Evolutionary conservation across 305 asterid species (phyloP).

Genomic region (Andrographis paniculata): DNA sequence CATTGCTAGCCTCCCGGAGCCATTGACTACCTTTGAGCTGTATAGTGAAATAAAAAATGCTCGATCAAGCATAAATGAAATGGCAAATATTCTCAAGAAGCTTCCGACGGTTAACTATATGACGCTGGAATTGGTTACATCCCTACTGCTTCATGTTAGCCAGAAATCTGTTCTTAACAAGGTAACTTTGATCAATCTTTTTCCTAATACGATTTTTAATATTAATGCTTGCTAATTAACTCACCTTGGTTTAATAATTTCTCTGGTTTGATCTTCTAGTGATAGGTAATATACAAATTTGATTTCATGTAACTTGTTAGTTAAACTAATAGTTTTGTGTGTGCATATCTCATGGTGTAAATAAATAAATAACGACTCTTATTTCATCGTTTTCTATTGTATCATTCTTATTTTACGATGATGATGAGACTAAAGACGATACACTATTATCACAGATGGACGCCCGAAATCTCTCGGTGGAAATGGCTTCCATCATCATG

Average conservation of each 20-base stretch:
- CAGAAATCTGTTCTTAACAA: constrained; percentile 58
- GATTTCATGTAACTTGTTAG: too few species aligned
- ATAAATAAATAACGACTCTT: too few species aligned
- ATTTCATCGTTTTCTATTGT: background rate
- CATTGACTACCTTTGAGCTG: constrained; percentile 54
- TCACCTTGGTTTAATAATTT: background rate
- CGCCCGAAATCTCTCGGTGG: constrained; percentile 60
- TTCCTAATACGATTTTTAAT: background rate
- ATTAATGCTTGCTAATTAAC: too few species aligned
- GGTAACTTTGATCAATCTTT: constrained; percentile 20
- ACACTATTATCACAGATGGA: constrained; percentile 45
- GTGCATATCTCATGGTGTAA: too few species aligned
- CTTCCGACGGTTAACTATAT: constrained; percentile 66
- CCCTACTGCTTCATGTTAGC: constrained; percentile 52
- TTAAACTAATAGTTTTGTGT: too few species aligned
- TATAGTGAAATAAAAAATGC: constrained; percentile 47
- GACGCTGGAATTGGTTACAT: constrained; percentile 64
- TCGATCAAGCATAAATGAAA: constrained; percentile 37
- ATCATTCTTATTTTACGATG: background rate
- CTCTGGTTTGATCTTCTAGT: background rate
- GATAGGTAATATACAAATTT: too few species aligned
- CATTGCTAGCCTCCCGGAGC: constrained; percentile 70
- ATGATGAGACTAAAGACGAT: constrained; percentile 12
- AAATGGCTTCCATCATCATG: constrained; percentile 64
- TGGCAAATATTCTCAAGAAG: constrained; percentile 57